Evolutionary conservation across 192 early-diverging fungal species (phyloP), one percentile per base, ranked within the genome.

Genomic region (Umbelopsis sp.): DNA sequence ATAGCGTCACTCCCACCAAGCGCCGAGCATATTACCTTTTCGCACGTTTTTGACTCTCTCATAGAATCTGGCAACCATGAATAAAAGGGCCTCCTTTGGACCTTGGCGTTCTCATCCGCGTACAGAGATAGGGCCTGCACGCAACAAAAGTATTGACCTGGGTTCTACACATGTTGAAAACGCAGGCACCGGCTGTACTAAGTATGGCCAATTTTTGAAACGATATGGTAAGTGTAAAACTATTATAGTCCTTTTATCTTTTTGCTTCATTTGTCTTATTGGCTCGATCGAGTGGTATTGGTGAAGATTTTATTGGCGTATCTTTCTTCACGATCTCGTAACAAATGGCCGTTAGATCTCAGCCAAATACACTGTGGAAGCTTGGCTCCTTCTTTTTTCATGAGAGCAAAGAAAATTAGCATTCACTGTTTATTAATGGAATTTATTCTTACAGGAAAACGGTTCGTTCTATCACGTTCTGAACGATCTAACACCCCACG

Each of bases 211-310:
- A 14, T 11, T 62, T 36, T 62, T 62, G 29, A 62, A 62, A 31
- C 56, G 56, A 62, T 62, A 62, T 14, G 56, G 56, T 62, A 32
- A 62, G 47, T 49, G 56, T 62, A 5, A 62, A 32, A 11, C 29
- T 34, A 29, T 34, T 0, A 29, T 53, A 62, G 14, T 31, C 31
- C 26, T 12, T 3, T 34, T 17, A 26, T 21, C 52, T 31, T 32
- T 32, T 20, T 11, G 2, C 14, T 32, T 29, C 17, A 14, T 62
- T 14, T 14, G 2, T 17, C 4, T 1, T 4, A 20, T 20, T 4
- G 11, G 20, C 47, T 21, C 47, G n/a, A 41, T 6, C 8, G 4
- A 41, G 38, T 41, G 12, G 5, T 41, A 11, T 1, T 41, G 38
- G 7, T 41, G 4, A 4, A 41, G 12, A 6, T 5, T 6, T 41